phyloP scores from a whole-genome alignment of 2,329 filamentous ascomycete species.

The Colletotrichum liaoningense region DNA sequence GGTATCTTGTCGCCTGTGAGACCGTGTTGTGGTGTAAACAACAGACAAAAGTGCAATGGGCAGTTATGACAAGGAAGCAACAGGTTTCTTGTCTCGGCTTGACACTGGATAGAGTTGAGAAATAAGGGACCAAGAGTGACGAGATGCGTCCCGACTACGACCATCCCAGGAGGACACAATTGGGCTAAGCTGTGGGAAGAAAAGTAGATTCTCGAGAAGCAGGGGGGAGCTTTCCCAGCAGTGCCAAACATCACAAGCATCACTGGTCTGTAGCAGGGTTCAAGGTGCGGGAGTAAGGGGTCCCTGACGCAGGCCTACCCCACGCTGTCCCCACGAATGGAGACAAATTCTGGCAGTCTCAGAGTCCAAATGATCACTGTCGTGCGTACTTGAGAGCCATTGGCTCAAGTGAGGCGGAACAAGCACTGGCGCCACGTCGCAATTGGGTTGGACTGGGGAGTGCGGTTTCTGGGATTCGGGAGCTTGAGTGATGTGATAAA shows the following conservation, averaged over 20 bases:
- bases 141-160: slow-evolving; percentile 24
- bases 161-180: slow-evolving; percentile 13
- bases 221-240: slow-evolving; percentile 30
- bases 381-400: slow-evolving; percentile 33
- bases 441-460: slow-evolving; percentile 31
- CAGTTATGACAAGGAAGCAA: slow-evolving; percentile 18
- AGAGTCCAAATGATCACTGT: slow-evolving; percentile 35
- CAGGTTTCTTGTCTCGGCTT: slow-evolving; percentile 29
- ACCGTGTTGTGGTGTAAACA: slow-evolving; percentile 26
- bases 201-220: slow-evolving; percentile 26
- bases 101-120: slow-evolving; percentile 24
- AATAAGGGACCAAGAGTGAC: slow-evolving; percentile 22
- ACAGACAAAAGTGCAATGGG: slow-evolving; percentile 21
- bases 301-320: slow-evolving; percentile 36
- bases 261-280: slow-evolving; percentile 23
- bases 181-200: slow-evolving; percentile 23
- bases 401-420: slow-evolving; percentile 33
- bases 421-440: slow-evolving; percentile 38
- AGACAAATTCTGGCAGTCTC: slow-evolving; percentile 23
- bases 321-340: slow-evolving; percentile 33
- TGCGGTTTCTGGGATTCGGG: slow-evolving; percentile 17
- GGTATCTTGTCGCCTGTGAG: slow-evolving; percentile 36
- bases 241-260: slow-evolving; percentile 35
- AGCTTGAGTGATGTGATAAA: slow-evolving; percentile 10
- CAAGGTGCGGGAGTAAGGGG: slow-evolving; percentile 32